Conservation (phyloP, 345 rosid genomes). For the Hibiscus trionum region DNA sequence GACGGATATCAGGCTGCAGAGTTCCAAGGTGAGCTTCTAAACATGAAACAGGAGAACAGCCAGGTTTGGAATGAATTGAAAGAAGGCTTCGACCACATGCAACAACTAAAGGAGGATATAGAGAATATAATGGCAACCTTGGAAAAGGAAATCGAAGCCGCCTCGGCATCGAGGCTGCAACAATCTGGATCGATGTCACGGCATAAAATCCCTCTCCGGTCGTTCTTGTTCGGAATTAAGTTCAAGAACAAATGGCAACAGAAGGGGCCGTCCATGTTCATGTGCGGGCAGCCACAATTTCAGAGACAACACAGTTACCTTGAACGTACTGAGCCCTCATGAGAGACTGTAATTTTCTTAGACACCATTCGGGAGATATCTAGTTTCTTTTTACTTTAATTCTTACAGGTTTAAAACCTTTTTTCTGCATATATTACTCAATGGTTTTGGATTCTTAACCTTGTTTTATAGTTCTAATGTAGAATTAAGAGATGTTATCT, state of each 20-base stretch:
- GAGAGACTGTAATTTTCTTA: neutral
- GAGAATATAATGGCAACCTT: conserved; percentile 39
- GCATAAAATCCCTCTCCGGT: conserved; percentile 60
- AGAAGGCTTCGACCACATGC: conserved; percentile 46
- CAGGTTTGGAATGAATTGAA: conserved; percentile 55
- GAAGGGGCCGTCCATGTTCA: conserved; percentile 17
- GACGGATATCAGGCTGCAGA: conserved; percentile 63
- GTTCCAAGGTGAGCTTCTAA: conserved; percentile 77
- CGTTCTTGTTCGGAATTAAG: conserved; percentile 86
- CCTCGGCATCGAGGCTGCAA: conserved; percentile 22
- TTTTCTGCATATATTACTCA: neutral
- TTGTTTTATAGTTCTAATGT: neutral
- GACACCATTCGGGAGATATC: neutral
- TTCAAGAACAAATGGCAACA: conserved; percentile 45
- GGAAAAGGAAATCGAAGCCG: conserved; percentile 43
- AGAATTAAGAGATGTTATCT: neutral
- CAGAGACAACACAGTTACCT: neutral
- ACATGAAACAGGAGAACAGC: conserved; percentile 85
- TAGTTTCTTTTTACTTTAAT: neutral
- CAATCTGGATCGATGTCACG: conserved; percentile 4
- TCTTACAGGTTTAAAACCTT: neutral
- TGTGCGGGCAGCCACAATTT: neutral
- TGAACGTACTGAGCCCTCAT: neutral
- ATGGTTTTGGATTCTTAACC: neutral
- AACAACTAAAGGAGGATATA: conserved; percentile 34